Percentiles rank a stretch among this genome's conserved stretches.
Conservation (phyloP, 1,139 yeast genomes). For the Geotrichum restrictum region DNA sequence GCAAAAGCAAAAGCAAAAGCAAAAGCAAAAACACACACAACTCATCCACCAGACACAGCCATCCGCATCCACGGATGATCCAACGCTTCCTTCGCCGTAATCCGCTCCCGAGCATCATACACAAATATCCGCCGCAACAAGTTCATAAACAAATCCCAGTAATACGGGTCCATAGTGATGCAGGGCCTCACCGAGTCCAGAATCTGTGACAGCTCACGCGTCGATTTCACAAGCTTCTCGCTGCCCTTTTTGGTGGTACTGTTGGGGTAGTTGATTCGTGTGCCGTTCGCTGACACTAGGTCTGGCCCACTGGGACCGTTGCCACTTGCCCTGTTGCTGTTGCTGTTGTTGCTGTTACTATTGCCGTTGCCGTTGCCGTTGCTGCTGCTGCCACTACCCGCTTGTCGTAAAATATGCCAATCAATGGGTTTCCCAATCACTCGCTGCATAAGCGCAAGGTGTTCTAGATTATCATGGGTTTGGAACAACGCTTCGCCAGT, state of each 20-base stretch:
- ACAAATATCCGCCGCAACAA: conserved; percentile 67
- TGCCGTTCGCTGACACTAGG: conserved; percentile 23
- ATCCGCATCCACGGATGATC: conserved; percentile 56
- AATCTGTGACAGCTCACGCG: conserved; percentile 49
- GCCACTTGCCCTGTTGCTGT: too few species aligned
- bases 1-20: too few species aligned
- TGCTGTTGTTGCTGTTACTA: too few species aligned
- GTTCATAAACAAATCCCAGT: conserved; percentile 49
- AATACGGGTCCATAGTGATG: conserved; percentile 25
- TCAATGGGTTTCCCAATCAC: conserved; percentile 45
- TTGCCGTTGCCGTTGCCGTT: background rate
- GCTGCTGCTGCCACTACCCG: conserved; percentile 23
- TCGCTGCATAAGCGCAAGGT: conserved; percentile 89
- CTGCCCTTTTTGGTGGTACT: conserved; percentile 47
- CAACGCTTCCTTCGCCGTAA: conserved; percentile 70
- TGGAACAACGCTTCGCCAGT: conserved; percentile 93
- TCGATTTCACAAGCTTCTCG: conserved; percentile 45
- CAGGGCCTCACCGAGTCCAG: conserved; percentile 25
- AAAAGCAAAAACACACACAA: too few species aligned
- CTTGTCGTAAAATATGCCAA: conserved; percentile 31
- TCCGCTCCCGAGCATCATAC: conserved; percentile 73
- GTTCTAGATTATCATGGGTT: conserved; percentile 92
- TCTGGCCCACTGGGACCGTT: conserved; percentile 4
- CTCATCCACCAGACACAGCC: background rate
- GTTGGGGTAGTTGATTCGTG: conserved; percentile 38